Evolutionary conservation across 805 yeast genomes (phyloP).

Genomic region (Candida mattraensis): DNA sequence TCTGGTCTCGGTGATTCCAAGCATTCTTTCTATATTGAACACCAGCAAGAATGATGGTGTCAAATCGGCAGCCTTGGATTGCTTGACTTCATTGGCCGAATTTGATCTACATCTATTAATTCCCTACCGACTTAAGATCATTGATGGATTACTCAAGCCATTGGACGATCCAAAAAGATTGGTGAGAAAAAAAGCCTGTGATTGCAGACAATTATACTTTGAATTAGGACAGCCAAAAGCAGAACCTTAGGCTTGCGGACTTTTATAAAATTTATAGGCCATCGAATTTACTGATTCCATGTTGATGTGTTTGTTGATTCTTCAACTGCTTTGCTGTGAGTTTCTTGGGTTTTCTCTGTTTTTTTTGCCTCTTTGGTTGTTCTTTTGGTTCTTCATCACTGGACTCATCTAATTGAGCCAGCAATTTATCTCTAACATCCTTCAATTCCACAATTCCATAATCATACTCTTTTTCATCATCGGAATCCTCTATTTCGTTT

Average conservation of each 20-base stretch:
- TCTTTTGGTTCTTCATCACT: slow-evolving; percentile 21
- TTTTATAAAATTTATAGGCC: slow-evolving; percentile 41
- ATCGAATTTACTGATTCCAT: slow-evolving; percentile 65
- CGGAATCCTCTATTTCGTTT: slow-evolving; percentile 7
- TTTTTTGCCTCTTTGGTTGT: slow-evolving; percentile 29
- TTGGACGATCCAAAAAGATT: slow-evolving; percentile 74
- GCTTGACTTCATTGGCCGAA: slow-evolving; percentile 51
- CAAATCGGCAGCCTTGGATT: slow-evolving; percentile 54
- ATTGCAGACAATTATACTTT: slow-evolving; percentile 73
- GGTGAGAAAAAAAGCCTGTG: slow-evolving; percentile 75
- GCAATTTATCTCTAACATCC: slow-evolving; percentile 26
- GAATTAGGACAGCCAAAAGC: slow-evolving; percentile 42
- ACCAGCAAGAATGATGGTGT: slow-evolving; percentile 40
- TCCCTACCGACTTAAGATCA: slow-evolving; percentile 51
- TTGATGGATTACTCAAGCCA: slow-evolving; percentile 46
- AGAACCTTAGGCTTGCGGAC: slow-evolving; percentile 2
- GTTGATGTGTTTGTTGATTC: slow-evolving; percentile 53
- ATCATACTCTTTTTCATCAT: slow-evolving; percentile 4
- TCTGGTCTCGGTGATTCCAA: slow-evolving; percentile 56
- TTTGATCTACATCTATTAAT: slow-evolving; percentile 43
- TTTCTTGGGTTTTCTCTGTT: slow-evolving; percentile 32
- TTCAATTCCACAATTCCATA: slow-evolving; percentile 27
- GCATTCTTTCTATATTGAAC: slow-evolving; percentile 42
- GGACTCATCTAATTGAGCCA: slow-evolving; percentile 27
- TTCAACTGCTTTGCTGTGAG: slow-evolving; percentile 45